A percentile compares a stretch with the other conserved stretches of the same genome.
Evolutionary conservation across 805 yeast species (phyloP).

Genomic region (Torulaspora indica): DNA sequence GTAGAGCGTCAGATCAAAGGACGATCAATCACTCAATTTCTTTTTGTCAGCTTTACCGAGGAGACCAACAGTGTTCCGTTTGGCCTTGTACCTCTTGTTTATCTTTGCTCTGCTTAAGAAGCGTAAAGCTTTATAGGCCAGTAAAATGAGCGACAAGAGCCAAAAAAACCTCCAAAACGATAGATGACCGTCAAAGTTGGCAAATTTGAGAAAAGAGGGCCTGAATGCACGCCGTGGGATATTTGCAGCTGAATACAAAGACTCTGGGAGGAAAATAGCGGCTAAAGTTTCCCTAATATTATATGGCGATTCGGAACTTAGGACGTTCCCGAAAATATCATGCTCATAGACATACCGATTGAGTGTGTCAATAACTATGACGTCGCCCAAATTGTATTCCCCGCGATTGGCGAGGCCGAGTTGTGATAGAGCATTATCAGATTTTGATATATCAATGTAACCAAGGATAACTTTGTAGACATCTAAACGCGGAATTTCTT

Average conservation of each 20-base stretch:
- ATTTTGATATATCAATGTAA: conserved; percentile 47
- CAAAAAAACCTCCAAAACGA: conserved; percentile 43
- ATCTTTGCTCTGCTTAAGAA: conserved; percentile 9
- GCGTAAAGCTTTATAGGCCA: conserved; percentile 5
- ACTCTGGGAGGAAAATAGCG: conserved; percentile 37
- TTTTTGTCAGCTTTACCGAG: conserved; percentile 15
- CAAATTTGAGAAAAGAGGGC: conserved; percentile 43
- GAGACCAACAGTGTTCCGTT: conserved; percentile 24
- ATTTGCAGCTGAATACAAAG: conserved; percentile 15
- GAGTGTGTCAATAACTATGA: conserved; percentile 45
- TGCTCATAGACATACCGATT: conserved; percentile 35
- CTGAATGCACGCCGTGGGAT: conserved; percentile 36
- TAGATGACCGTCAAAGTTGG: conserved; percentile 43
- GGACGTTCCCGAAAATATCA: conserved; percentile 36
- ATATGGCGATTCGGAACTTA: conserved; percentile 37
- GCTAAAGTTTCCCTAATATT: conserved; percentile 39
- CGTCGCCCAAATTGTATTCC: conserved; percentile 49
- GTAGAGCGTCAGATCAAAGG: too few relatives aligned
- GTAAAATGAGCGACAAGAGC: conserved; percentile 10
- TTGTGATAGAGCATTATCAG: conserved; percentile 29
- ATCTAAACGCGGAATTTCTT: conserved; percentile 45
- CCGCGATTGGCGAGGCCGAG: conserved; percentile 22
- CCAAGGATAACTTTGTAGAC: conserved; percentile 43
- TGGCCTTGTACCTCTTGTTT: conserved; percentile 20
- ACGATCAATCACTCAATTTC: conserved; percentile 16